phyloP scores from a whole-genome alignment of 768 basidiomycete species.

The Mycena vulgaris region DNA sequence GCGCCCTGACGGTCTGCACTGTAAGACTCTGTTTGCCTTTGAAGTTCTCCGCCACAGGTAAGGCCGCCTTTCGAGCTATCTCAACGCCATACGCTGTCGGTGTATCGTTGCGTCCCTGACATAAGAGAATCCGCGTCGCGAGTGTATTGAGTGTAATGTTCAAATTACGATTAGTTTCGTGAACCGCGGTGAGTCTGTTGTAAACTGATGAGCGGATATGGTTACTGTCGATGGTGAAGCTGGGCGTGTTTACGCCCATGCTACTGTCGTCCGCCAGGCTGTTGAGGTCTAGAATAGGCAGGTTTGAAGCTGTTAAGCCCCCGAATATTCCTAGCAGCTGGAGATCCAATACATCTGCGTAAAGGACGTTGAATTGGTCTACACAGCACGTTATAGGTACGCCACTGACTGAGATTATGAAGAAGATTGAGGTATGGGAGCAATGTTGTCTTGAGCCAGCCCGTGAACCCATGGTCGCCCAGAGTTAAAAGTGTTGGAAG shows the following conservation, averaged over 20 bases:
- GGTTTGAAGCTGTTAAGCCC: background rate
- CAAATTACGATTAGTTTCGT: background rate
- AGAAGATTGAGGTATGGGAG: constrained; percentile 42
- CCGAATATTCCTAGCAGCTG: constrained; percentile 34
- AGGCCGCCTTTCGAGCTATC: constrained; percentile 35
- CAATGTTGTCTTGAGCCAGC: constrained; percentile 49
- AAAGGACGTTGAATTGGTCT: background rate
- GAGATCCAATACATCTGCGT: constrained; percentile 42
- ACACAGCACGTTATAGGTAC: background rate
- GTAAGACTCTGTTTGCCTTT: constrained; percentile 33
- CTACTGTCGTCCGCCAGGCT: constrained; percentile 26
- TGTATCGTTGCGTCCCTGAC: constrained; percentile 27
- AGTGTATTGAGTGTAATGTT: constrained; percentile 34
- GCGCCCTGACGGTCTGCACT: constrained; percentile 34
- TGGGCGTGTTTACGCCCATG: constrained; percentile 41
- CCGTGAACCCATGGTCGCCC: constrained; percentile 48
- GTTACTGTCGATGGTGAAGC: constrained; percentile 45
- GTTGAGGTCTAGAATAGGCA: constrained; percentile 33
- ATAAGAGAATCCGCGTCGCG: constrained; percentile 36
- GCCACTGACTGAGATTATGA: constrained; percentile 42
- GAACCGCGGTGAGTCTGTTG: constrained; percentile 31
- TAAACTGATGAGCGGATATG: constrained; percentile 37
- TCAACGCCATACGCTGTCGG: constrained; percentile 42
- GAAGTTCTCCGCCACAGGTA: constrained; percentile 39
- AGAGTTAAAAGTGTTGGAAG: constrained; percentile 32